Base-by-base conservation (phyloP, 768 basidiomycete genomes). In the Amanita fuliginea region DNA sequence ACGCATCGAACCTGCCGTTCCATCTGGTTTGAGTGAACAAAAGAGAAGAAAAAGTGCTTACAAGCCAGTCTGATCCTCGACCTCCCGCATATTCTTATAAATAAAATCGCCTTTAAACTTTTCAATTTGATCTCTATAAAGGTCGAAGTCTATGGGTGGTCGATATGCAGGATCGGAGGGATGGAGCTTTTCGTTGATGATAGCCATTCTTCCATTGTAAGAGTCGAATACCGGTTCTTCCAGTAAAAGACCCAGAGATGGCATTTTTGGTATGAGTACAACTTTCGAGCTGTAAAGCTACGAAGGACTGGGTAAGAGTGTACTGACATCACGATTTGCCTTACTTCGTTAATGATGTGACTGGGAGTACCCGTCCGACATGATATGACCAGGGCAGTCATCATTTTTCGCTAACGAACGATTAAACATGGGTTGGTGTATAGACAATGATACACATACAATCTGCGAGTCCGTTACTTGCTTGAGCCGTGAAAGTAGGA, bases 211-310 rank as follows among this genome's bases (percentile, higher is more conserved):
- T 43, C 67, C 66, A 62, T 88, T 89, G 66, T 91, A 94, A 5
- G 77, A 78, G 43, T 82, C 77, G 56, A 88, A 91, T 48, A 90
- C 75, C 2, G 88, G 88, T 55, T 87, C 74, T 66, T 98, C 92
- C 21, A 99, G 78, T 19, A 99, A 70, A 4, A 99, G 75, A 10
- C 96, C 96, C 14, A 99, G 75, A 2, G 93, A 85, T 10, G 96
- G 96, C 71, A 97, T 95, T 68, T 95, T 97, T 14, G 96, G 96
- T 18, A 97, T 76, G 60, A 88, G 79, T 32, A 94, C 86, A 35
- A 70, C 68, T 13, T 78, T 75, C 3, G 85, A 81, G 1, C 83
- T 84, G 57, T 87, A 98, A 13, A 91, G 73, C 89, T 83, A 66
- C 8, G 8, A 39, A n/a, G 30, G 52, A 36, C 41, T 13, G 37